Base-by-base conservation (phyloP, 345 rosid species). In the Chamaenerion angustifolium region DNA sequence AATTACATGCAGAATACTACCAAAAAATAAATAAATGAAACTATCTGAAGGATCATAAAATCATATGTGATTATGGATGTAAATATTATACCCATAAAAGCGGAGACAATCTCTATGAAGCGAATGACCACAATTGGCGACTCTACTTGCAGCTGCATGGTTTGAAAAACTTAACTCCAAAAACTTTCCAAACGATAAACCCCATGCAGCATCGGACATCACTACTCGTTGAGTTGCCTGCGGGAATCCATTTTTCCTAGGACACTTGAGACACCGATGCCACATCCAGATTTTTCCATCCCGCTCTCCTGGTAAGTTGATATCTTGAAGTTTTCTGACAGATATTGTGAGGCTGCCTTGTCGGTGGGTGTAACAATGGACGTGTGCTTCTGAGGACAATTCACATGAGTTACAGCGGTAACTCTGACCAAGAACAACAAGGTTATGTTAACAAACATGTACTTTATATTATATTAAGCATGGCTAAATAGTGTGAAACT, bases 231-330 rank as follows among this genome's bases (percentile, higher is more conserved):
- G 76, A 48, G 98, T 92, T 56, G 96, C 95, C 4, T 89, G 95
- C 63, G 96, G 98, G 63, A 84, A 82, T 16, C 95, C 90, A 68
- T 62, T 68, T 52, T 47, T 65, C 54, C 96, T 75, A 61, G 96
- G 98, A 60, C 98, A 92, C 59, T 68, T 74, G 59, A 87, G 76
- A 67, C 98, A 92, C 65, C 98, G 70, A 59, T 92, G 98, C 98
- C 98, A 92, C 98, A 92, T 92, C 98, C 98, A 92, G 60, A 92
- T 87, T 67, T 82, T 92, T 55, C 93, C 96, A 64, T 87, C 98
- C 48, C 73, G 74, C 68, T 87, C 85, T 45, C 98, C 96, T 49
- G 80, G 88, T 58, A 92, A 69, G 48, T 58, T 60, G 66, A 66
- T 27, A 48, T 84, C 93, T 43, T 78, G 70, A 25, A 80, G 76